These are phyloP conservation scores for Graphilbum sp. DNA, from an alignment of 2,329 filamentous ascomycete species.

Conservation along the genomic window DNA sequence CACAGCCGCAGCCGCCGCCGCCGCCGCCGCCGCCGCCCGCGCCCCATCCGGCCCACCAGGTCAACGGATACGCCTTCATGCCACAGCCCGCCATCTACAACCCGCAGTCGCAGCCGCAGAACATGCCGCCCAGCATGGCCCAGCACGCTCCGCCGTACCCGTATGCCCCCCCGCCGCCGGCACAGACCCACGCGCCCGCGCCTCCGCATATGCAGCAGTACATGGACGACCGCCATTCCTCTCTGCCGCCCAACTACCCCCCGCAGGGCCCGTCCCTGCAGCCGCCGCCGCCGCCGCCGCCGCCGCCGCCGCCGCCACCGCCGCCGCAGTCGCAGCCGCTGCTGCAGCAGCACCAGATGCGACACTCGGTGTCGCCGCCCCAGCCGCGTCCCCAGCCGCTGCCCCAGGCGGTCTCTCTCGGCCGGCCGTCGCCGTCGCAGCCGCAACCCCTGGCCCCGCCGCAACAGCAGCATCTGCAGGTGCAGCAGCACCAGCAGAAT, in stretches of 20 bases:
- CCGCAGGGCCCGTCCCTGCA: constrained; percentile 24
- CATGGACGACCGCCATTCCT: constrained; percentile 57
- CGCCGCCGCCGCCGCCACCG: constrained; percentile 44
- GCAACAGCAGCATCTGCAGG: constrained; percentile 14
- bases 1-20: no score
- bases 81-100: constrained; percentile 77
- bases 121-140: constrained; percentile 21
- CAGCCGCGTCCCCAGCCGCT: constrained; percentile 37
- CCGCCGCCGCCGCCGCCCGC: constrained; percentile 31
- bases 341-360: constrained; percentile 22
- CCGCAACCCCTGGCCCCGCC: constrained; percentile 8
- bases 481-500: constrained; percentile 18
- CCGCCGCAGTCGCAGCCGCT: constrained; percentile 37
- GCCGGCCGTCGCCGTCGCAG: constrained; percentile 33
- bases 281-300: constrained; percentile 27
- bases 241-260: constrained; percentile 51
- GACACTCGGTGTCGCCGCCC: constrained; percentile 42
- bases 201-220: constrained; percentile 46
- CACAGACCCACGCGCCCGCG: constrained; percentile 13
- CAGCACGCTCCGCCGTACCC: constrained; percentile 21
- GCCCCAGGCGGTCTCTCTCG: constrained; percentile 22
- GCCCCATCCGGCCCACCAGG: constrained; percentile 12
- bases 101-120: constrained; percentile 31
- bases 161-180: constrained; percentile 17
- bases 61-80: constrained; percentile 69